Evolutionary conservation across 495 filamentous ascomycete genomes (phyloP).

Genomic region (Trichoderma gamsii): DNA sequence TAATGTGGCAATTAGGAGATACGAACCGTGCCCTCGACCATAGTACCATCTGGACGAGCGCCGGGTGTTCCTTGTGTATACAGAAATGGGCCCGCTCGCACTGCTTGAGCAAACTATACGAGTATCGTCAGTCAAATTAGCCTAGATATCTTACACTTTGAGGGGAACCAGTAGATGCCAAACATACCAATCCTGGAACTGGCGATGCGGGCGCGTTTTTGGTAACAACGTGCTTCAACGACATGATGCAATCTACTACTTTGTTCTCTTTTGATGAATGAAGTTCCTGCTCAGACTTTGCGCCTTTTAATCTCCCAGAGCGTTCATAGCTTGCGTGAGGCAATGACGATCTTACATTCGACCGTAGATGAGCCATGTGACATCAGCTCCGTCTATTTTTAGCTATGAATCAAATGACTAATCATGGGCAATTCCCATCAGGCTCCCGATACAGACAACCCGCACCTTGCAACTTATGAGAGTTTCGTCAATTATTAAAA

Average conservation of each 20-base stretch:
- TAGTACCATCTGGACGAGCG: not conserved
- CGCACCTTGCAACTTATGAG: too few relatives aligned
- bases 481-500: too few relatives aligned
- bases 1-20: not conserved
- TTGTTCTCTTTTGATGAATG: too few relatives aligned
- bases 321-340: too few relatives aligned
- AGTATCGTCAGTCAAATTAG: not conserved
- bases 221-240: not conserved
- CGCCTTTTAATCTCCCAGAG: too few relatives aligned
- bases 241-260: not conserved
- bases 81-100: not conserved
- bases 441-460: too few relatives aligned
- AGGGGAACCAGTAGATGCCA: not conserved
- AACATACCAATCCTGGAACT: not conserved
- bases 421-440: too few relatives aligned
- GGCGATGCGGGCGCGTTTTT: not conserved
- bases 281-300: too few relatives aligned
- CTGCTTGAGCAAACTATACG: not conserved
- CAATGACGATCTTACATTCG: too few relatives aligned
- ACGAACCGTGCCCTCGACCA: not conserved
- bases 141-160: not conserved
- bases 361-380: too few relatives aligned
- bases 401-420: too few relatives aligned
- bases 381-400: too few relatives aligned
- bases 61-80: not conserved